Evolutionary conservation across 306 rosid genomes (phyloP).

Genomic region (Quercus variabilis): DNA sequence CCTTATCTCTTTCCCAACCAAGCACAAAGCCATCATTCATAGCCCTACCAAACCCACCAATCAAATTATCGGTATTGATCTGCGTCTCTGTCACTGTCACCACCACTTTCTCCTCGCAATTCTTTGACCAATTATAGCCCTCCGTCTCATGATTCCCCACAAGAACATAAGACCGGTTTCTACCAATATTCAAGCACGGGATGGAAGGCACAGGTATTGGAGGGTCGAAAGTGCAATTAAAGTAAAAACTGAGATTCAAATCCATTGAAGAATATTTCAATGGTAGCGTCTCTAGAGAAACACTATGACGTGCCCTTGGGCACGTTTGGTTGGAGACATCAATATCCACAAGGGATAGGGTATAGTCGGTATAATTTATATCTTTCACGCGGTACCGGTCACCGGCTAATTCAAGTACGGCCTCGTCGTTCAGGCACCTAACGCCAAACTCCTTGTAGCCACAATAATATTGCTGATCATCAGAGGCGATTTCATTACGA

Average conservation of each 20-base stretch:
- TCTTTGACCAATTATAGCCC: not conserved
- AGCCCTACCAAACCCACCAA: rapidly evolving
- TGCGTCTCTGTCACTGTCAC: rapidly evolving
- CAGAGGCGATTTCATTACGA: rapidly evolving
- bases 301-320: not conserved
- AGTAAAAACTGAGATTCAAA: not conserved
- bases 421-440: not conserved
- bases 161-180: not conserved
- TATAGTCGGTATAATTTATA: not conserved
- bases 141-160: not conserved
- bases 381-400: conserved; percentile 25
- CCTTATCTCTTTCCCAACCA: not conserved
- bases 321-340: not conserved
- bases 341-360: not conserved
- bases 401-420: conserved; percentile 9
- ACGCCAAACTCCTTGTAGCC: conserved; percentile 34
- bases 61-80: rapidly evolving
- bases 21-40: not conserved
- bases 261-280: not conserved
- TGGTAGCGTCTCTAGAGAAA: not conserved
- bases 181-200: not conserved
- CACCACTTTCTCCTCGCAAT: not conserved
- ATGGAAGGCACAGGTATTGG: not conserved
- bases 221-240: not conserved
- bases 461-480: not conserved